Conservation (phyloP, 2,329 filamentous ascomycete genomes). For the Alternaria brassicicola region DNA sequence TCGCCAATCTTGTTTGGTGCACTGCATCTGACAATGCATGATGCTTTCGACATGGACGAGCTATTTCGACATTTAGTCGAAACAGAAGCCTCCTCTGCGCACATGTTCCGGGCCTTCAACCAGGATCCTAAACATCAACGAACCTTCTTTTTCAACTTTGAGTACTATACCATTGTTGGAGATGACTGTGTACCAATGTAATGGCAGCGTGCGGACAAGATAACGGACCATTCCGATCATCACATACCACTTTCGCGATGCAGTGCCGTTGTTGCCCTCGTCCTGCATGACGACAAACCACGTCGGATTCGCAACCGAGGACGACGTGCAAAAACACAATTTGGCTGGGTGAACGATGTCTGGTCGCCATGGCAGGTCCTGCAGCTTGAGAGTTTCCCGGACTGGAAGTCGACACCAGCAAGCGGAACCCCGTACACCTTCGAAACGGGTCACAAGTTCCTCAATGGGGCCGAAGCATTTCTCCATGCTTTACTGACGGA, state of each 20-base stretch:
- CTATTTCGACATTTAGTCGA: conserved; percentile 62
- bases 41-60: conserved; percentile 68
- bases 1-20: conserved; percentile 65
- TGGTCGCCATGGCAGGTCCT: conserved; percentile 66
- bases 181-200: conserved; percentile 62
- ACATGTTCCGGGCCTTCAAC: conserved; percentile 59
- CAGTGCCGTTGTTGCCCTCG: conserved; percentile 64
- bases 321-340: conserved; percentile 54
- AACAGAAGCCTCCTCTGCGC: conserved; percentile 52
- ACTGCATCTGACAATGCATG: conserved; percentile 63
- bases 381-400: conserved; percentile 44
- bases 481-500: conserved; percentile 64
- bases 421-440: conserved; percentile 60
- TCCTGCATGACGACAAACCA: conserved; percentile 59
- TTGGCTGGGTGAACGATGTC: conserved; percentile 63
- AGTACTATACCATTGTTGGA: conserved; percentile 68
- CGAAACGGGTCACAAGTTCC: conserved; percentile 61
- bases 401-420: conserved; percentile 55
- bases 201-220: conserved; percentile 64
- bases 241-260: conserved; percentile 67
- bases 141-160: conserved; percentile 68
- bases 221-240: conserved; percentile 48
- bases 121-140: conserved; percentile 57
- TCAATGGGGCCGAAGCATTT: conserved; percentile 68
- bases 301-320: conserved; percentile 58